Evolutionary conservation across 1,139 yeast species (phyloP).

Genomic region (Suhomyces anneliseae): DNA sequence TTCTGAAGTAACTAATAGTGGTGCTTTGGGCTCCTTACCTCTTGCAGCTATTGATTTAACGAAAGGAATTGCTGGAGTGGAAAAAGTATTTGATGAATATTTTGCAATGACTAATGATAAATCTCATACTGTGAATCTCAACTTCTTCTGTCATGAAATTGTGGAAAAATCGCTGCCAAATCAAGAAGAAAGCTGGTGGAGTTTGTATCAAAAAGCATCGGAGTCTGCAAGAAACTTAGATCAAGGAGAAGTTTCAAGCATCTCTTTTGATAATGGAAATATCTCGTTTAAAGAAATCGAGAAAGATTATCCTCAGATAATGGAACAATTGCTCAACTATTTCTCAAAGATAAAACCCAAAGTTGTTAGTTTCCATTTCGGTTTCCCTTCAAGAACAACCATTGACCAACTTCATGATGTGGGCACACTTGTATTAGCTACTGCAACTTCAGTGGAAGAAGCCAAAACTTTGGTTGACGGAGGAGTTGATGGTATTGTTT

Average conservation of each 20-base stretch:
- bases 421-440: constrained; percentile 52
- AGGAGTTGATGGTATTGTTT: constrained; percentile 42
- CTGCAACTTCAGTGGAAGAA: constrained; percentile 44
- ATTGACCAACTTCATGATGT: constrained; percentile 42
- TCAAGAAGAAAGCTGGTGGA: constrained; percentile 27
- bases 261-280: constrained; percentile 25
- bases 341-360: constrained; percentile 14
- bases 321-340: constrained; percentile 12
- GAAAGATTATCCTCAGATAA: constrained; percentile 3
- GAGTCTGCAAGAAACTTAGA: background rate
- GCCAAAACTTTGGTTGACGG: constrained; percentile 24
- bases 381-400: constrained; percentile 38
- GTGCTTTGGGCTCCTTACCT: constrained; percentile 51
- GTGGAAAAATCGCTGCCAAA: constrained; percentile 17
- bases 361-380: constrained; percentile 53
- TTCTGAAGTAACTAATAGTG: constrained; percentile 33
- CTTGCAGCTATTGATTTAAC: constrained; percentile 34
- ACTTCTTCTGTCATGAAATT: constrained; percentile 46
- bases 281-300: constrained; percentile 40
- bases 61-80: constrained; percentile 13
- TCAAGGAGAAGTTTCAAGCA: background rate
- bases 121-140: constrained; percentile 35
- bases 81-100: constrained; percentile 17
- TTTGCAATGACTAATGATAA: constrained; percentile 9
- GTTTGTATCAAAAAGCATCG: constrained; percentile 13